phyloP scores from a whole-genome alignment of 169 alveolate species.

The Plasmodium fragile region DNA sequence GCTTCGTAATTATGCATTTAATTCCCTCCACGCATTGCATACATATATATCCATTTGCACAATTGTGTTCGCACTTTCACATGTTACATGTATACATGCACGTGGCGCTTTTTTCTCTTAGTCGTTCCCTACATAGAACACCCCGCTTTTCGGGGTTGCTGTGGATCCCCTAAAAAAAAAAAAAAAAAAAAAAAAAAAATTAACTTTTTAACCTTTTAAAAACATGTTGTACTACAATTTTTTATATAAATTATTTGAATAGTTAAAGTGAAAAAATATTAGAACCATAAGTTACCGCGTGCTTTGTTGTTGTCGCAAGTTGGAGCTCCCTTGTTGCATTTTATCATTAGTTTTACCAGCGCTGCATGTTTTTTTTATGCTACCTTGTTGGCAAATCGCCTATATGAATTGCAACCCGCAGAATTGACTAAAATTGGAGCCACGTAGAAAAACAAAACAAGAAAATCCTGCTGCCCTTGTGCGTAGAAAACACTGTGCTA shows the following conservation, averaged over 20 bases:
- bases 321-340: neutral
- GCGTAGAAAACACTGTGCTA: neutral
- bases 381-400: neutral
- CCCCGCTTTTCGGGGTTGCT: neutral
- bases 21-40: neutral
- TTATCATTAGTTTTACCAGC: neutral
- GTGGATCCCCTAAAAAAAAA: neutral
- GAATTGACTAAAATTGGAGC: neutral
- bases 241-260: neutral
- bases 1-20: neutral
- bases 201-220: neutral
- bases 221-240: neutral
- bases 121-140: neutral
- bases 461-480: neutral
- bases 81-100: neutral
- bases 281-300: neutral
- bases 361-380: neutral
- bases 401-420: neutral
- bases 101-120: neutral
- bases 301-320: neutral
- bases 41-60: neutral
- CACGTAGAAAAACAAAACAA: neutral
- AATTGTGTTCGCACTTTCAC: neutral
- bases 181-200: neutral
- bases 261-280: neutral